Base-by-base conservation (phyloP, 116 monocot genomes). In the Posidonia oceanica region DNA sequence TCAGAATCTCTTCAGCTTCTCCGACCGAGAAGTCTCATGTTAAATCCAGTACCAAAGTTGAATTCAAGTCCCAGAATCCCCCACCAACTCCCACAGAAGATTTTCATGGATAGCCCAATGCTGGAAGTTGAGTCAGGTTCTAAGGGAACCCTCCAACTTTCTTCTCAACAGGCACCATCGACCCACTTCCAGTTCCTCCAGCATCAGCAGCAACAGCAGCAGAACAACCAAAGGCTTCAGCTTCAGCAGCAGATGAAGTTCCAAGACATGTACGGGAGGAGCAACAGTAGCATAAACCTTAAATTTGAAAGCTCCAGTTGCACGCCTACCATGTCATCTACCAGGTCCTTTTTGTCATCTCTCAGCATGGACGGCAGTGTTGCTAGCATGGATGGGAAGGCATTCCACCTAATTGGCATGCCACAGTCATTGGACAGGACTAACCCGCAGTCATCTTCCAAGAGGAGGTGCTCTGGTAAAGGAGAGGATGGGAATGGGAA, bases 311-410 rank as follows among this genome's bases (percentile, higher is more conserved):
- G 69, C 68, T 69, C 91, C 7, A 88, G 83, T 48, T 84, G 88
- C 67, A 78, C 86, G 0, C 90, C 82, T 3, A 84, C 91, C 20
- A 64, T 81, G 54, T 94, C 94, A 36, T 90, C 94, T 0, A 72
- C 85, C 21, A 77, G 87, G 44, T 90, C 94, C 0, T 90, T 94
- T 69, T 54, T 88, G 54, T 94, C 94, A 11, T 91, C 94, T 0
- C 67, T 94, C 29, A 95, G 95, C 64, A 86, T 95, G 83, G 91
- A 95, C 61, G 85, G 83, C 10, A 94, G 88, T 72, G 79, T 81
- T n/a, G 74, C 87, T 2, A 83, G 83, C 41, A 78, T 89, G 75
- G 90, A 94, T 44, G 82, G 86, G 36, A 95, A 78, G 56, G 37
- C 82, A 8, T 95, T 95, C 76, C 86, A 88, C 29, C 73, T 95